Percentiles rank a stretch among this genome's conserved stretches.
Conservation (phyloP, 768 basidiomycete species). For the Hericium rajendrae region DNA sequence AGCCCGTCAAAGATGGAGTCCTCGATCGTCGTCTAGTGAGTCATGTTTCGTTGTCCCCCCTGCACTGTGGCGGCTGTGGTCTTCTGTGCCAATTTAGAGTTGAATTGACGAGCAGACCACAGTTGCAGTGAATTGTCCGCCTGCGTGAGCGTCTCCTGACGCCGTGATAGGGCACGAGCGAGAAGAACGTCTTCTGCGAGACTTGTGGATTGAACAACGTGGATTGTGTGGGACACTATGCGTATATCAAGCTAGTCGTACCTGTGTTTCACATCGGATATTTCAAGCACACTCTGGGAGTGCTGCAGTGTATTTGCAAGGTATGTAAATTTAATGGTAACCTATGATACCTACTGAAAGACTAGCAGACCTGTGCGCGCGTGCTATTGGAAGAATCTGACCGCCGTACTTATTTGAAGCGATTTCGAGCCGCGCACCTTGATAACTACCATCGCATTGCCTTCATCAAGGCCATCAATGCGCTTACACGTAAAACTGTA, state of each 20-base stretch:
- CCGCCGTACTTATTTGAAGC: slow-evolving; percentile 71
- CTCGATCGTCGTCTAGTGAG: slow-evolving; percentile 84
- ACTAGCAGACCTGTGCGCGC: slow-evolving; percentile 72
- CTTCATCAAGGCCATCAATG: slow-evolving; percentile 77
- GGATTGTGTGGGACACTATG: slow-evolving; percentile 97
- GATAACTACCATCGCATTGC: slow-evolving; percentile 87
- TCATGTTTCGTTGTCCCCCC: slow-evolving; percentile 4
- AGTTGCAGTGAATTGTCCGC: not conserved
- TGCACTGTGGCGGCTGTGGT: not conserved
- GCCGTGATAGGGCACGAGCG: slow-evolving; percentile 72
- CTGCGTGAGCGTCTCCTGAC: not conserved
- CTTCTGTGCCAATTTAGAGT: not conserved
- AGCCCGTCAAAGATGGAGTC: slow-evolving; percentile 86
- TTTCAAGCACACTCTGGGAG: slow-evolving; percentile 89
- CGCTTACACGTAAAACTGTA: slow-evolving; percentile 79
- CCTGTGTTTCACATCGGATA: slow-evolving; percentile 99
- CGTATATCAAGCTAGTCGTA: slow-evolving; percentile 93
- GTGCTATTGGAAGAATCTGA: slow-evolving; percentile 85
- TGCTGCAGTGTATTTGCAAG: slow-evolving; percentile 96
- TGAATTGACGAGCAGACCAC: too few species aligned
- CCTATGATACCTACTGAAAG: not conserved
- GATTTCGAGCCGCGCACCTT: slow-evolving; percentile 86
- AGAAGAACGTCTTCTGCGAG: slow-evolving; percentile 87
- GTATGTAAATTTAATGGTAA: slow-evolving; percentile 29
- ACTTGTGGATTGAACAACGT: slow-evolving; percentile 89